These are phyloP conservation scores for Leucoagaricus sp. DNA, from an alignment of 1,284 basidiomycete species.

Conservation along the genomic window DNA sequence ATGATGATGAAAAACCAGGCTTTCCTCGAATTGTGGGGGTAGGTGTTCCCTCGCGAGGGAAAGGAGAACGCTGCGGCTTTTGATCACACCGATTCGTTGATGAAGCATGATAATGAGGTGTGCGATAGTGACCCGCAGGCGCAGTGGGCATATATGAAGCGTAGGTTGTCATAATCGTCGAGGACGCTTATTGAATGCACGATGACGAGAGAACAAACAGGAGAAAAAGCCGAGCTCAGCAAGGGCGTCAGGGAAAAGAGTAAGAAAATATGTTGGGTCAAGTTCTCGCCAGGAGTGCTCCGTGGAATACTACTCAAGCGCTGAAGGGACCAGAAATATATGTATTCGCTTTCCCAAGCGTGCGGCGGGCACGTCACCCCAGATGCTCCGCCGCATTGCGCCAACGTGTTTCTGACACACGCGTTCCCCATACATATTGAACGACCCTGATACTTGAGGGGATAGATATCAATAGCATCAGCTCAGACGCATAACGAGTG, in stretches of 20 bases:
- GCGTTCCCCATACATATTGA: neutral
- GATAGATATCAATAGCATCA: neutral
- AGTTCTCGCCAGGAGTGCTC: slow-evolving; percentile 13
- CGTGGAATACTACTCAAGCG: neutral
- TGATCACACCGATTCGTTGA: neutral
- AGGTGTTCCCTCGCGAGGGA: slow-evolving; percentile 12
- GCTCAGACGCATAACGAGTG: neutral
- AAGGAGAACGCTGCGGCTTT: neutral
- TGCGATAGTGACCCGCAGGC: neutral
- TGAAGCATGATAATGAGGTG: slow-evolving; percentile 1
- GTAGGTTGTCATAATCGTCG: slow-evolving; percentile 1
- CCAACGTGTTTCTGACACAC: slow-evolving; percentile 15
- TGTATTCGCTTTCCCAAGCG: neutral
- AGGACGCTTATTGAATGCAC: neutral
- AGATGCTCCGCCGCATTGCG: slow-evolving; percentile 7
- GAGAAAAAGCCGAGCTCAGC: slow-evolving; percentile 6
- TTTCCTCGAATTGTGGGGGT: slow-evolving; percentile 12
- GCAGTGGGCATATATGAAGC: slow-evolving; percentile 2
- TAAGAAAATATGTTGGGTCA: neutral
- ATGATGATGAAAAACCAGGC: neutral
- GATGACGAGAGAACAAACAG: neutral
- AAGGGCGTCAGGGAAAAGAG: neutral
- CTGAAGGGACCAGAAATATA: slow-evolving; percentile 4
- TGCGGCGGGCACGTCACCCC: neutral
- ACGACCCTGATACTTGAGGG: neutral